Conservation (phyloP, 140 eudicot genomes). For the Flaveria floridana region DNA sequence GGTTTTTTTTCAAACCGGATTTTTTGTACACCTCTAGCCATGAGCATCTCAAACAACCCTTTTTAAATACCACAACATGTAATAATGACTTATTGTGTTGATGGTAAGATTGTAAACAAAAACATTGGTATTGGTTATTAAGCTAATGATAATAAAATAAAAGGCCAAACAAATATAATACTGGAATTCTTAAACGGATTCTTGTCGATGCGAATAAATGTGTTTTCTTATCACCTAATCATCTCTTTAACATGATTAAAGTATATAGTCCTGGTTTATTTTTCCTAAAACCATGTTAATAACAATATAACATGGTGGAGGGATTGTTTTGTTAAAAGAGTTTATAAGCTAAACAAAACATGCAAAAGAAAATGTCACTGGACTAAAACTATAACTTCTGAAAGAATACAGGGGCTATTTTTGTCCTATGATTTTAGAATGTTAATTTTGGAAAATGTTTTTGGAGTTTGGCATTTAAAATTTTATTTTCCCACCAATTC, state of each 20-base stretch:
- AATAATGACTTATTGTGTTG: neutral
- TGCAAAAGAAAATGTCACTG: neutral
- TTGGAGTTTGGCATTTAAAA: constrained; percentile 14
- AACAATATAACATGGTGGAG: neutral
- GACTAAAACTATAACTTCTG: neutral
- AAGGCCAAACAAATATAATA: neutral
- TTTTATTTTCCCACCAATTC: constrained; percentile 26
- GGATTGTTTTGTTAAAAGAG: neutral
- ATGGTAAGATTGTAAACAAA: neutral
- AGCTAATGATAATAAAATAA: neutral
- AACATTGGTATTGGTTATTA: neutral
- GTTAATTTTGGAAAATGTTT: neutral
- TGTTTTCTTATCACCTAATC: neutral
- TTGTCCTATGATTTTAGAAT: neutral
- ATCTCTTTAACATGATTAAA: neutral
- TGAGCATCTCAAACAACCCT: neutral
- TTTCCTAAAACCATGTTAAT: neutral
- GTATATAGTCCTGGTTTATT: neutral
- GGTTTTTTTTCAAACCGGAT: too few species aligned
- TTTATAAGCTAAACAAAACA: neutral
- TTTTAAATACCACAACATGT: neutral
- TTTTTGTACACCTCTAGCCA: too few species aligned
- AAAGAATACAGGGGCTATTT: constrained; percentile 20
- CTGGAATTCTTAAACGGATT: too few species aligned
- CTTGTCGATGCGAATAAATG: neutral